Evolutionary conservation across 2,329 filamentous ascomycete species (phyloP).

Genomic region (Cladophialophora immunda): DNA sequence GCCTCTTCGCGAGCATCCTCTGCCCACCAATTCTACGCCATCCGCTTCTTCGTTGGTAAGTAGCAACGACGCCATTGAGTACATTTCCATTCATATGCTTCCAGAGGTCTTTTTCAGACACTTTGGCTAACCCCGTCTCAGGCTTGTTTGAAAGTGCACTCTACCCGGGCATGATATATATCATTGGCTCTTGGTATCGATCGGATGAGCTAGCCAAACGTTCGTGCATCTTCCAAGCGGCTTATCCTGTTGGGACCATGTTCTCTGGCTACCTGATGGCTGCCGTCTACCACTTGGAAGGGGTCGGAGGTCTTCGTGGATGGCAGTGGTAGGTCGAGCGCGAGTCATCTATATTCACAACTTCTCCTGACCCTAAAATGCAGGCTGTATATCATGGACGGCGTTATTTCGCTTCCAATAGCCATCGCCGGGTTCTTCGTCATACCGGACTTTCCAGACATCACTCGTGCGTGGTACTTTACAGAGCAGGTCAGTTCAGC

Average conservation of each 20-base stretch:
- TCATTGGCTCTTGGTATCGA: constrained; percentile 62
- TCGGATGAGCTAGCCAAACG: constrained; percentile 61
- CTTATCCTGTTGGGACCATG: constrained; percentile 53
- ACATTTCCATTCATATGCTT: neutral
- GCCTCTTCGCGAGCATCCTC: constrained; percentile 93
- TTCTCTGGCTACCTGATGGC: constrained; percentile 64
- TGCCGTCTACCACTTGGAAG: constrained; percentile 59
- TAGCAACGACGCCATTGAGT: neutral
- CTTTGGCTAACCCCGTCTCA: constrained; percentile 58
- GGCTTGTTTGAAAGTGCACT: neutral
- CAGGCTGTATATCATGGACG: constrained; percentile 51
- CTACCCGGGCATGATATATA: constrained; percentile 62
- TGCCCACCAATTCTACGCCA: constrained; percentile 64
- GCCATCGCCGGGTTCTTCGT: constrained; percentile 54
- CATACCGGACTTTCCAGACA: constrained; percentile 56
- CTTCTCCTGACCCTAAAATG: neutral
- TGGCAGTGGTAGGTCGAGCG: constrained; percentile 57
- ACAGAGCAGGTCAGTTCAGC: constrained; percentile 34
- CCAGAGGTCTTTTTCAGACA: constrained; percentile 53
- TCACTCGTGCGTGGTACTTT: constrained; percentile 48
- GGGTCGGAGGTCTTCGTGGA: constrained; percentile 57
- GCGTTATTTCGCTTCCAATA: constrained; percentile 54
- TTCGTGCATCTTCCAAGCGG: constrained; percentile 61
- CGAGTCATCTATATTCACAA: neutral
- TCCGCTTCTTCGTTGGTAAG: constrained; percentile 44